Evolutionary conservation across 1,284 basidiomycete genomes (phyloP), one percentile per base, ranked within the genome.

Genomic region (Stereum hirsutum): DNA sequence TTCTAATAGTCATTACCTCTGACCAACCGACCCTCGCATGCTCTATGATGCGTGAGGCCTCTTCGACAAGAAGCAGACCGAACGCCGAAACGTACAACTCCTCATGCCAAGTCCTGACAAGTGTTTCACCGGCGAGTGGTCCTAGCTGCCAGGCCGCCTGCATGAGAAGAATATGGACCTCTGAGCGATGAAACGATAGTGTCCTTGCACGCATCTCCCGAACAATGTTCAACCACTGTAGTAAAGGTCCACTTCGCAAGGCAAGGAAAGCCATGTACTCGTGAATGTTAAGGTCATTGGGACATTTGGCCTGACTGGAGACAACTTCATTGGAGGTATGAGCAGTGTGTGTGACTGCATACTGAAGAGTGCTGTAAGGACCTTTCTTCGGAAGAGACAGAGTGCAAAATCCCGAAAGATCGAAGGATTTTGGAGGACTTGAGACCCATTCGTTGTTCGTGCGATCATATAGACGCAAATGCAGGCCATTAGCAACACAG

Each of bases 161-260:
- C 8, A 50, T 54, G 2, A 72, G 17, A 2, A 76, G 54, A 2
- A 56, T 35, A 42, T 67, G 57, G 0, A 75, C 69, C 19, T 64
- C 68, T 4, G 59, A 54, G 2, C 54, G 46, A 15, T 55, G 50
- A 39, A 73, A 66, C 0, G 56, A 61, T 27, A 76, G 49, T 1
- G 49, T 47, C 24, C 58, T 56, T 14, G 60, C 57, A 10, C 56
- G 54, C 12, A 75, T 47, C 46, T 69, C 70, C 17, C 65, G 57
- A 5, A 62, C 51, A 11, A 75, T 65, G 45, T 75, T 76, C 32
- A 68, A 49, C 73, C 72, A 75, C 36, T 75, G 74, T 0, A 75
- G 48, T 1, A 51, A 51, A 4, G 55, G 47, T 2, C 73, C 72
- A 25, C 66, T 60, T 4, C 72, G 68, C 24, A 75, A 45, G 26